Evolutionary conservation across 2,329 filamentous ascomycete species (phyloP).

Genomic region (Colletotrichum shisoi): DNA sequence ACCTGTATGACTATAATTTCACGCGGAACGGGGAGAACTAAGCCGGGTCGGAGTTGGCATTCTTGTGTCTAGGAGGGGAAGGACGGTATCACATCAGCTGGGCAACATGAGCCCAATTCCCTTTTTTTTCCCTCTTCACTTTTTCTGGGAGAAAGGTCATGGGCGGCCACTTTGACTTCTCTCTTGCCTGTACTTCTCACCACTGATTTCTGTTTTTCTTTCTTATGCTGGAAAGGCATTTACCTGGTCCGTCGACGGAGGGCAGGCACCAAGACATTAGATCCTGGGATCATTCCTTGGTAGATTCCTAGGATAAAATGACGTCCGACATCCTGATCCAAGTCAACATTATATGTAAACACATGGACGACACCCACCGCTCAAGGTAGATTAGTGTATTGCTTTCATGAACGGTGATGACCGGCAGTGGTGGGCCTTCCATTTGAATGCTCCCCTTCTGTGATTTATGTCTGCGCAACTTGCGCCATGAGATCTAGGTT

Average conservation of each 20-base stretch:
- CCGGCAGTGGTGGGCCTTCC: conserved; percentile 10
- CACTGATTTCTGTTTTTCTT: conserved; percentile 25
- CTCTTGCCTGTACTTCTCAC: conserved; percentile 31
- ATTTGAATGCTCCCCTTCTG: not conserved
- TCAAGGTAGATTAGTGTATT: conserved; percentile 6
- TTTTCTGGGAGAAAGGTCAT: not conserved
- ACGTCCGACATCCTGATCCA: conserved; percentile 18
- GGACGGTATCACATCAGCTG: conserved; percentile 5
- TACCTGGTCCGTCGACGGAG: conserved; percentile 10
- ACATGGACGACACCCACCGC: not conserved
- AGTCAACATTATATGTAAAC: conserved; percentile 19
- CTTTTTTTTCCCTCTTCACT: too few relatives aligned
- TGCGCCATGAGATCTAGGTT: not conserved
- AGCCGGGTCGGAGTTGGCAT: conserved; percentile 10
- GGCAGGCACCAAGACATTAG: conserved; percentile 8
- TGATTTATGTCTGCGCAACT: not conserved
- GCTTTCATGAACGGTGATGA: conserved; percentile 12
- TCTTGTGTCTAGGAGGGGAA: not conserved
- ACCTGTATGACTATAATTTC: conserved; percentile 25
- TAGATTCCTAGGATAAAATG: conserved; percentile 1
- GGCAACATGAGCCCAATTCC: not conserved
- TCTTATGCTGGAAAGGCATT: conserved; percentile 16
- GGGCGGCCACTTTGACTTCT: not conserved
- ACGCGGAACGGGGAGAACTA: conserved; percentile 12
- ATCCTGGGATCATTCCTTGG: conserved; percentile 11